A percentile compares a stretch with the other conserved stretches of the same genome.
These are phyloP conservation scores for Diaporthe citrichinensis DNA, from an alignment of 2,329 filamentous ascomycete genomes.

Conservation along the genomic window DNA sequence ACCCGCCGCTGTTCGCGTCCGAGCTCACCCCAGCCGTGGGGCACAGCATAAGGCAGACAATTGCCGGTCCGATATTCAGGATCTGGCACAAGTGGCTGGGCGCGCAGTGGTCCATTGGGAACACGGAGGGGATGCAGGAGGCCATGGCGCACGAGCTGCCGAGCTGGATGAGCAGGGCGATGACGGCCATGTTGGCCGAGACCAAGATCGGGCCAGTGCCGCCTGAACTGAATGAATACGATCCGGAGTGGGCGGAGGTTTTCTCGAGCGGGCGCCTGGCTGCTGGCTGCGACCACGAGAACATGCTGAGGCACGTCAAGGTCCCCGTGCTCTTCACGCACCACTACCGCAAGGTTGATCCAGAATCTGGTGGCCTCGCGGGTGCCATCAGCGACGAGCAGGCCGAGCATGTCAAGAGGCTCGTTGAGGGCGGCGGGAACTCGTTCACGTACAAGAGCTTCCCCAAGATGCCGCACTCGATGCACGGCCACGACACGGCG, in stretches of 20 bases:
- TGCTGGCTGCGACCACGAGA: constrained; percentile 41
- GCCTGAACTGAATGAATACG: constrained; percentile 41
- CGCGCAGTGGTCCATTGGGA: constrained; percentile 42
- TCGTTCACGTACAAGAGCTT: constrained; percentile 39
- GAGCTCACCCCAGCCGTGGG: constrained; percentile 41
- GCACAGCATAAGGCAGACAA: constrained; percentile 37
- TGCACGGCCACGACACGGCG: constrained; percentile 41
- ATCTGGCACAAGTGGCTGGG: constrained; percentile 44
- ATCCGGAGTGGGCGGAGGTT: constrained; percentile 40
- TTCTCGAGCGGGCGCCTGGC: constrained; percentile 39
- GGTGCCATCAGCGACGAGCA: constrained; percentile 38
- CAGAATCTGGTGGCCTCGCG: constrained; percentile 34
- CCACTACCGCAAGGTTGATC: constrained; percentile 41
- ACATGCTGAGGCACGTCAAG: constrained; percentile 43
- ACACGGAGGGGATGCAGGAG: constrained; percentile 39
- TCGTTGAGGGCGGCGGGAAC: constrained; percentile 40
- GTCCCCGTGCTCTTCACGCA: constrained; percentile 42
- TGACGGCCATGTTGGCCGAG: constrained; percentile 38
- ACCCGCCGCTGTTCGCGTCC: constrained; percentile 42
- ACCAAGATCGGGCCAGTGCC: constrained; percentile 36
- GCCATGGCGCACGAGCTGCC: constrained; percentile 42
- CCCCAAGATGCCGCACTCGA: constrained; percentile 40
- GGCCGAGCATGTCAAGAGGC: constrained; percentile 35
- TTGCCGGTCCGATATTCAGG: constrained; percentile 41
- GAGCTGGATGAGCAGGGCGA: constrained; percentile 36